phyloP scores from a whole-genome alignment of 164 flowering plant genomes.

The Nymphaea thermarum region DNA sequence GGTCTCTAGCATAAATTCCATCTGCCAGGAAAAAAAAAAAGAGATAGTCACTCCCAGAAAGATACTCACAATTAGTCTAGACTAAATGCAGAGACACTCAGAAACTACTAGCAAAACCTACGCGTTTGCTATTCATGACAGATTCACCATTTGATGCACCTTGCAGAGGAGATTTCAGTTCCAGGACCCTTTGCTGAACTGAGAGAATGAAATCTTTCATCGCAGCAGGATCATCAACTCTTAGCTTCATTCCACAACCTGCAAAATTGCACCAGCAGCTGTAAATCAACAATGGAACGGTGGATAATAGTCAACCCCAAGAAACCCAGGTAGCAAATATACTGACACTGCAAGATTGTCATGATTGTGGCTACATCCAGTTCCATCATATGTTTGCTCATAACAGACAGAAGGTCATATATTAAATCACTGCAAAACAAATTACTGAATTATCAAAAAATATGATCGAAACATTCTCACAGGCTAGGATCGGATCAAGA shows the following conservation, averaged over 20 bases:
- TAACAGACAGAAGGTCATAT: slow-evolving; percentile 59
- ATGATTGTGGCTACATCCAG: slow-evolving; percentile 81
- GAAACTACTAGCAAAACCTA: slow-evolving; percentile 15
- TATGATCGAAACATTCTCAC: not conserved
- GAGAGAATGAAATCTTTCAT: slow-evolving; percentile 73
- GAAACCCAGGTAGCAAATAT: not conserved
- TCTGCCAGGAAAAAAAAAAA: slow-evolving; percentile 28
- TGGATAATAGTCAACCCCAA: not conserved
- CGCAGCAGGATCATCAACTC: slow-evolving; percentile 80
- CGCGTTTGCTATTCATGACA: slow-evolving; percentile 44
- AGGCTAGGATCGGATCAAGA: too few species aligned
- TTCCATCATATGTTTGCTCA: slow-evolving; percentile 74
- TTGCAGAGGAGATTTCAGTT: slow-evolving; percentile 44
- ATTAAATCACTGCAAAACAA: slow-evolving; percentile 65
- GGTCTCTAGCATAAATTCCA: slow-evolving; percentile 97
- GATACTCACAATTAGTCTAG: too few species aligned
- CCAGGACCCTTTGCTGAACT: slow-evolving; percentile 66
- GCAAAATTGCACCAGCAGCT: slow-evolving; percentile 1
- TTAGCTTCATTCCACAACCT: slow-evolving; percentile 97
- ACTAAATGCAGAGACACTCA: not conserved
- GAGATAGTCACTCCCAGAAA: too few species aligned
- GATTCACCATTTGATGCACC: slow-evolving; percentile 21
- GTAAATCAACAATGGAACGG: not conserved
- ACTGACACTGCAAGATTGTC: slow-evolving; percentile 75
- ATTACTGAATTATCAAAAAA: not conserved